Base-by-base conservation (phyloP, 1,284 basidiomycete genomes). In the Wallemia hederae region DNA sequence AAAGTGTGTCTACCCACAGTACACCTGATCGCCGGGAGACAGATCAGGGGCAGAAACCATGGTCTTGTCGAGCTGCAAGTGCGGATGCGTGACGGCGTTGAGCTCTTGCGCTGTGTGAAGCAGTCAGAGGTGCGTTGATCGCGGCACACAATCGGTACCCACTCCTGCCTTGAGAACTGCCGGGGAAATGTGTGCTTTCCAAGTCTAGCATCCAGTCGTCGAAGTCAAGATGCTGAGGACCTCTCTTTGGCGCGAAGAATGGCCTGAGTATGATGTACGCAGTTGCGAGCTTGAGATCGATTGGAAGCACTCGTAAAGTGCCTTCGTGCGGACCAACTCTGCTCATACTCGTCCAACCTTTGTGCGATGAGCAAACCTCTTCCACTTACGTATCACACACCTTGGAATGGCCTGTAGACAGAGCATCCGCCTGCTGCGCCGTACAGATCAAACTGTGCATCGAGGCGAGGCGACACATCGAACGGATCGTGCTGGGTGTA, bases 11-110 rank as follows among this genome's bases (percentile, higher is more conserved):
- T 25, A 65, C 67, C 62, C 61, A 69, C 85, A 86, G 65, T 80
- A 82, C 0, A 83, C 80, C 66, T 82, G 80, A 67, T 86, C 82
- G 0, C 85, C 85, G 0, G 85, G 82, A 34, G 74, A 72, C 9
- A 87, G 83, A 62, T 74, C 75, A 0, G 83, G 83, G 9, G 83
- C 74, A 1, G 82, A 80, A 24, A 79, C 77, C 82, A 89, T 87
- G 1, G 80, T 81, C 63, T 75, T 67, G 14, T 72, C 73, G 5
- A 87, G 72, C 62, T 72, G 67, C 34, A 87, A 69, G 68, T 88
- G 83, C 0, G 84, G 85, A 66, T 87, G 84, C 0, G 79, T 80
- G 19, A 60, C 63, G 26, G 76, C 73, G 60, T 72, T 78, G 33
- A 85, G 68, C 66, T 83, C 80, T 67, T 85, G 82, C 3, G 78